phyloP scores from a whole-genome alignment of 441 rosid genomes.

The Pelargonium hybrid region DNA sequence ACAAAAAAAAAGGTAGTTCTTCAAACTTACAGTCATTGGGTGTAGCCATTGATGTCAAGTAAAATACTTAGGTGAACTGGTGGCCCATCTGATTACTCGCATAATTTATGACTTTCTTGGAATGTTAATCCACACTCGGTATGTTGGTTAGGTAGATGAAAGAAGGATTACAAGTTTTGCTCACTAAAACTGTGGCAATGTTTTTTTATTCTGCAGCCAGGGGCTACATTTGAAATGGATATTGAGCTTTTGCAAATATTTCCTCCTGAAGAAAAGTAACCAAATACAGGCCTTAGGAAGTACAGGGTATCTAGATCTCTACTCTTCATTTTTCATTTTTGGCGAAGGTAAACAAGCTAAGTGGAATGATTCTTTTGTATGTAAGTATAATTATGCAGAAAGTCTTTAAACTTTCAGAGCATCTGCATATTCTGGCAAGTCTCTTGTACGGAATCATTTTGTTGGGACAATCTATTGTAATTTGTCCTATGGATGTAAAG shows the following conservation, averaged over 20 bases:
- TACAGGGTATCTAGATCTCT: neutral
- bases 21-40: too few relatives aligned
- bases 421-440: neutral
- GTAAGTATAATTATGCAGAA: neutral
- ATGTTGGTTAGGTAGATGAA: neutral
- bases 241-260: slow-evolving; percentile 69
- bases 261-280: slow-evolving; percentile 35
- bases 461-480: neutral
- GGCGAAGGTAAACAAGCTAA: neutral
- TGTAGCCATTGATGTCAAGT: neutral
- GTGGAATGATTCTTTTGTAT: neutral
- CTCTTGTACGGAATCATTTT: neutral
- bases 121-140: neutral
- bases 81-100: neutral
- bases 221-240: slow-evolving; percentile 62
- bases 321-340: neutral
- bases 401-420: neutral
- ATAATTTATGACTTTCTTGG: neutral
- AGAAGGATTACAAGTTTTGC: neutral
- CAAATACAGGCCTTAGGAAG: neutral
- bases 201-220: slow-evolving; percentile 46
- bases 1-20: too few relatives aligned
- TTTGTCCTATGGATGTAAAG: neutral
- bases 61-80: neutral
- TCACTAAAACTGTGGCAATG: neutral